Evolutionary conservation across 352 stramenopile genomes (phyloP), one percentile per base, ranked within the genome.

Genomic region (Globisporangium uncinulatum): DNA sequence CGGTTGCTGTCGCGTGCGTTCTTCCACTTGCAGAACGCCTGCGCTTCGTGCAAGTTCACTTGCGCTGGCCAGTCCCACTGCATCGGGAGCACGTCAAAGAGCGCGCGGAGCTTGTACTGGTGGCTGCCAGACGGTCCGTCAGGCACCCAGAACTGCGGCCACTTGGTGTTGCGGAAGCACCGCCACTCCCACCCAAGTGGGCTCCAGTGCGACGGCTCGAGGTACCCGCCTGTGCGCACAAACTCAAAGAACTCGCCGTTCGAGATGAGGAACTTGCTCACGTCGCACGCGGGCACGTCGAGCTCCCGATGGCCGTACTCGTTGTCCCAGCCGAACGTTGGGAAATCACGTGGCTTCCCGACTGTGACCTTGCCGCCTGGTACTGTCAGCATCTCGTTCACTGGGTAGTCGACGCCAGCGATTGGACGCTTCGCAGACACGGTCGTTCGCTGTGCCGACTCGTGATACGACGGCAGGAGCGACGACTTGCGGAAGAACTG

Each of bases 191-290:
- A 99, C 29, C 96, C 94, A 21, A 90, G 73, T 37, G 92, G 70
- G 60, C 79, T 85, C 96, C 96, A 99, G 62, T 88, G 91, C 37
- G 87, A 71, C 24, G 84, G 75, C 47, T 93, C 83, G 0, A 89
- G 59, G 81, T 99, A 99, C 9, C 95, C 96, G 42, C 93, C 91
- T 54, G 86, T 82, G 45, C 79, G 71, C 7, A 99, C 96, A 70
- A 99, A 99, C 59, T 98, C 80, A 46, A 75, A 92, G 67, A 96
- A 99, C 67, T 99, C 94, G 56, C 94, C 96, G 73, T 99, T 99
- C 9, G 88, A 98, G 21, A 98, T 79, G 61, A 98, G 87, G 62
- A 96, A 89, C 64, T 97, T 86, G 54, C 76, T 94, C 17, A 84
- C 92, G 31, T 87, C 64, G 67, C 97, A 98, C 19, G 80, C 61